These are phyloP conservation scores for Pythium sp. DNA, from an alignment of 352 stramenopile species.

Conservation along the genomic window DNA sequence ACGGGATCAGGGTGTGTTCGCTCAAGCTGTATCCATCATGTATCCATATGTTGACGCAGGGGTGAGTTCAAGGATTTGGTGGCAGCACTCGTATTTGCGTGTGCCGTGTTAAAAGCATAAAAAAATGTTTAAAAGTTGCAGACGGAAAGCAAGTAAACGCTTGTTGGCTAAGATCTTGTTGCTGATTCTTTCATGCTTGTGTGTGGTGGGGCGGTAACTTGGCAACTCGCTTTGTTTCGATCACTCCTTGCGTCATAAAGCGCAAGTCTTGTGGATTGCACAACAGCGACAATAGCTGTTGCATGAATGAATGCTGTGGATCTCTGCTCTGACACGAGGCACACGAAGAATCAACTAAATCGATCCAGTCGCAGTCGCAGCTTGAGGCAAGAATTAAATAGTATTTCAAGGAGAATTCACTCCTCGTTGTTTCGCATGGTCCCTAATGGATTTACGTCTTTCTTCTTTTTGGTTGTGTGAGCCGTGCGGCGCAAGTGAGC, in stretches of 20 bases:
- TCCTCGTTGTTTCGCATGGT: not conserved
- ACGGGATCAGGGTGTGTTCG: not conserved
- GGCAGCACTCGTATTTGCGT: no score
- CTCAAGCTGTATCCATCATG: not conserved
- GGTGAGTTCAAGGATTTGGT: not conserved
- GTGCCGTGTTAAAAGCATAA: no score
- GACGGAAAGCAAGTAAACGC: no score
- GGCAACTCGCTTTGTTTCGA: no score
- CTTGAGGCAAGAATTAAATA: not conserved
- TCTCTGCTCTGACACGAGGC: not conserved
- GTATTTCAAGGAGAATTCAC: not conserved
- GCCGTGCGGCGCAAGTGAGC: not conserved
- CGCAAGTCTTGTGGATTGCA: not conserved
- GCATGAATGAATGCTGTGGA: no score
- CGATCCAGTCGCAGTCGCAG: not conserved
- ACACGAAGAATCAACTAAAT: not conserved
- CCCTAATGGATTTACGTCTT: not conserved
- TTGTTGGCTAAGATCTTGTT: no score
- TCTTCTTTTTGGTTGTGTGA: not conserved
- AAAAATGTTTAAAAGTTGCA: no score
- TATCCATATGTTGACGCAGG: not conserved
- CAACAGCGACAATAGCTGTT: not conserved
- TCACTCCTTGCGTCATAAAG: not conserved
- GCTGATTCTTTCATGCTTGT: no score
- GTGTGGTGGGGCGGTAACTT: no score